Base-by-base conservation (phyloP, 2,329 filamentous ascomycete species). In the Macrophomina tecta region DNA sequence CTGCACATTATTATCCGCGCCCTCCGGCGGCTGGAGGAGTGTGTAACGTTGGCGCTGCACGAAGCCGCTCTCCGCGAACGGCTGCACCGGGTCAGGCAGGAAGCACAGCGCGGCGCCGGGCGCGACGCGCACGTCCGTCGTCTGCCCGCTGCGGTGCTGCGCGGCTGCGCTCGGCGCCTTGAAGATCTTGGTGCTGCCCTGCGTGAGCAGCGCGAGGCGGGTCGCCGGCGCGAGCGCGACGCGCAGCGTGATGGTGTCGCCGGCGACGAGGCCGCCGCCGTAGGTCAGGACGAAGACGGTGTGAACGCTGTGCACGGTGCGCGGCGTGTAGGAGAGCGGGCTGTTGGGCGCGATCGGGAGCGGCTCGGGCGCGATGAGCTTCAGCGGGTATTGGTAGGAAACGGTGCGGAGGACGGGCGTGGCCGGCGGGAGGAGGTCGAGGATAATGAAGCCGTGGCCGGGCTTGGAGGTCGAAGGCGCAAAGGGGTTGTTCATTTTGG, bases 111-210 rank as follows among this genome's bases (percentile, higher is more conserved):
- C 85, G 23, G 86, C 81, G 67, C 81, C 79, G 16, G 79, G 72
- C 45, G 77, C 79, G 16, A 89, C 74, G 52, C 76, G 74, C 7
- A 87, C 83, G 42, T 80, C 79, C 73, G 86, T 81, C 9, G 75
- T 75, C 73, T 87, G 85, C 40, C 78, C 74, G 38, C 82, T 85
- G 68, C 82, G 66, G 6, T 80, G 66, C 58, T 28, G 30, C 11
- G 16, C 23, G 12, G 28, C 45, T 11, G 45, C 11, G 18, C 23
- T 11, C 1, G 53, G 38, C 11, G 53, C 64, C 36, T 95, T 97
- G 86, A 97, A 98, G 72, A 99, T 89, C 81, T 98, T 99, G 68
- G 95, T 98, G 79, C 93, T 93, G 63, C 94, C 94, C 82, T 89
- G 87, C 0, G 86, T 85, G 34, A 85, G 78, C 16, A 85, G 76